A percentile compares a stretch with the other conserved stretches of the same genome.
These are phyloP conservation scores for Candida adriatica DNA, from an alignment of 805 yeast genomes.

Conservation along the genomic window DNA sequence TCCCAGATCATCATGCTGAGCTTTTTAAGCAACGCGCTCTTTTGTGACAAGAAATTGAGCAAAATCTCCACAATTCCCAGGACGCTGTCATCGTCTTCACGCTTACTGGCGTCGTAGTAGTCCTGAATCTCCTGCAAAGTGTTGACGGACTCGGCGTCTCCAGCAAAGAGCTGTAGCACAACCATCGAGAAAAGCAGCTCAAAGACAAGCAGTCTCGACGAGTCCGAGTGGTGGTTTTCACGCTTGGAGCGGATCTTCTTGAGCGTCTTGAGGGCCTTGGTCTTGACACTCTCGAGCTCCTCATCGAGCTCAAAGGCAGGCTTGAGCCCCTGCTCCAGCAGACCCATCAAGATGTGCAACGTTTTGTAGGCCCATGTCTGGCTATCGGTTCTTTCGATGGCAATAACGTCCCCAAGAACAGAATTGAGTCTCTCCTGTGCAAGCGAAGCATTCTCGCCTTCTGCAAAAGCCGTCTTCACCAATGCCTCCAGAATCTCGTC, in stretches of 20 bases:
- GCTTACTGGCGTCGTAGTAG: slow-evolving; percentile 43
- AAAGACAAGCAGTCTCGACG: slow-evolving; percentile 49
- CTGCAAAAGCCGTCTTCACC: slow-evolving; percentile 27
- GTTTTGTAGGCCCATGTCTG: slow-evolving; percentile 58
- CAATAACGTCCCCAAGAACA: slow-evolving; percentile 51
- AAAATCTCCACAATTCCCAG: slow-evolving; percentile 52
- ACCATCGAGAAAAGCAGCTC: slow-evolving; percentile 74
- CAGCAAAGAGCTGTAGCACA: slow-evolving; percentile 68
- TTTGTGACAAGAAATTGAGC: slow-evolving; percentile 49
- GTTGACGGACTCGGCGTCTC: slow-evolving; percentile 67
- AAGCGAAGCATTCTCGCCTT: slow-evolving; percentile 13
- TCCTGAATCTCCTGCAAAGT: slow-evolving; percentile 66
- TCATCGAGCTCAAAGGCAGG: slow-evolving; percentile 47
- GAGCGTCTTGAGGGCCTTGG: slow-evolving; percentile 43
- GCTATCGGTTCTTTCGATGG: slow-evolving; percentile 35
- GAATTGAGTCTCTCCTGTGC: slow-evolving; percentile 64
- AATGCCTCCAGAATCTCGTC: slow-evolving; percentile 25
- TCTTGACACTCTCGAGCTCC: slow-evolving; percentile 41
- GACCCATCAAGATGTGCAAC: slow-evolving; percentile 29
- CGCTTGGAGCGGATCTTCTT: slow-evolving; percentile 34
- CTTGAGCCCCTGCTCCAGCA: slow-evolving; percentile 20
- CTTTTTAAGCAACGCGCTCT: slow-evolving; percentile 50
- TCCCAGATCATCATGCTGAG: slow-evolving; percentile 52
- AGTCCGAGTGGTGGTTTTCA: slow-evolving; percentile 22
- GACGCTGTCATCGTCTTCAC: slow-evolving; percentile 37